Conservation (phyloP, 2,329 filamentous ascomycete species). For the Daldinia sp. region DNA sequence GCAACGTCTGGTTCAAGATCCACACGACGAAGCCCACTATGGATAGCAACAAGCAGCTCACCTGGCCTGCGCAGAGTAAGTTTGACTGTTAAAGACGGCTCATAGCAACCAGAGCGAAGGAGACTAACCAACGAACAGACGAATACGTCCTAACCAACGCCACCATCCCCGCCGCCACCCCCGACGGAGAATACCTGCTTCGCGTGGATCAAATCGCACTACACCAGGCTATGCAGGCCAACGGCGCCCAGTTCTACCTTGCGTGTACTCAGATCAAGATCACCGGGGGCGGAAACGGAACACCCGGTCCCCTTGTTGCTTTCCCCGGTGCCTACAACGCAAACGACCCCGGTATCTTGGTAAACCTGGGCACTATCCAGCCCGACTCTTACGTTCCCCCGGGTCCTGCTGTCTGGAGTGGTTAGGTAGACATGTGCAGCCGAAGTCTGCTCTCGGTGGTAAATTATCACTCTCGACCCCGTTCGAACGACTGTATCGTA, state of each 20-base stretch:
- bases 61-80: conserved; percentile 50
- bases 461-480: background rate
- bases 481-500: no score
- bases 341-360: conserved; percentile 47
- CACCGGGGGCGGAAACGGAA: conserved; percentile 48
- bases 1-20: conserved; percentile 51
- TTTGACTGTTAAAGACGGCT: background rate
- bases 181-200: conserved; percentile 51
- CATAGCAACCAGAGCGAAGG: background rate
- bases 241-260: conserved; percentile 52
- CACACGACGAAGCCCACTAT: conserved; percentile 53
- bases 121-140: conserved; percentile 35
- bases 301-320: conserved; percentile 44
- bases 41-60: conserved; percentile 57
- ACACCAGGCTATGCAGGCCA: conserved; percentile 48
- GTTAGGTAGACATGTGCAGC: conserved; percentile 23
- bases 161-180: conserved; percentile 48
- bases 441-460: background rate
- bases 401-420: conserved; percentile 39
- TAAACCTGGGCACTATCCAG: conserved; percentile 44
- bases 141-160: conserved; percentile 47
- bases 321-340: conserved; percentile 47
- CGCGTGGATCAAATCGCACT: conserved; percentile 53
- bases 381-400: conserved; percentile 45
- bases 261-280: conserved; percentile 51